A percentile compares a stretch with the other conserved stretches of the same genome.
Evolutionary conservation across 116 monocot species (phyloP).

Genomic region (Trichopus zeylanicus): DNA sequence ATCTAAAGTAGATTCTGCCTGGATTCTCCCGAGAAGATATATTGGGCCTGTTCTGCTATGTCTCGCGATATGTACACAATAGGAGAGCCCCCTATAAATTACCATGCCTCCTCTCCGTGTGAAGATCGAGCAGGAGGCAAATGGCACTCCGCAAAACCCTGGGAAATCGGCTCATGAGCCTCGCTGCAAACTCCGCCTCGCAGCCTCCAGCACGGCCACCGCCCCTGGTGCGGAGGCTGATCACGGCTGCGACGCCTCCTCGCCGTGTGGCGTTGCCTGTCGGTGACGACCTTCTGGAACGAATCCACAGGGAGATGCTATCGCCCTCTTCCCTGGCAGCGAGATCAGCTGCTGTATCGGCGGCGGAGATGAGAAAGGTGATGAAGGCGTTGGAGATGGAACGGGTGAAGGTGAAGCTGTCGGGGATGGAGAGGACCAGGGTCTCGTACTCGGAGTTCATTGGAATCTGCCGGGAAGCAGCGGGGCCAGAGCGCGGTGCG

Average conservation of each 20-base stretch:
- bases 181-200: neutral
- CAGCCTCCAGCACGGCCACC: neutral
- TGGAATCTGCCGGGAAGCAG: constrained; percentile 14
- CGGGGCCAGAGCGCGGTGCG: constrained; percentile 8
- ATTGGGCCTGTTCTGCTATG: too few relatives aligned
- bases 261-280: neutral
- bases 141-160: neutral
- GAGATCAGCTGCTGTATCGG: neutral
- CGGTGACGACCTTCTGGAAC: neutral
- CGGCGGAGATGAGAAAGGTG: neutral
- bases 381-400: neutral
- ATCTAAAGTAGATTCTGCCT: too few relatives aligned
- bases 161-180: neutral
- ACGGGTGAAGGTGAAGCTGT: neutral
- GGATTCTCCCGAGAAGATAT: too few relatives aligned
- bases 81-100: too few relatives aligned
- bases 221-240: neutral
- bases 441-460: constrained; percentile 2
- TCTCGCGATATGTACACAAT: too few relatives aligned
- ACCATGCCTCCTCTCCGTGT: too few relatives aligned
- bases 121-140: too few relatives aligned
- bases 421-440: neutral
- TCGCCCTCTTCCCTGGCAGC: too few relatives aligned
- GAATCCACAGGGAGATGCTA: neutral
- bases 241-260: neutral